Base-by-base conservation (phyloP, 2,329 filamentous ascomycete genomes). In the Chrysoporthe austroafricana region DNA sequence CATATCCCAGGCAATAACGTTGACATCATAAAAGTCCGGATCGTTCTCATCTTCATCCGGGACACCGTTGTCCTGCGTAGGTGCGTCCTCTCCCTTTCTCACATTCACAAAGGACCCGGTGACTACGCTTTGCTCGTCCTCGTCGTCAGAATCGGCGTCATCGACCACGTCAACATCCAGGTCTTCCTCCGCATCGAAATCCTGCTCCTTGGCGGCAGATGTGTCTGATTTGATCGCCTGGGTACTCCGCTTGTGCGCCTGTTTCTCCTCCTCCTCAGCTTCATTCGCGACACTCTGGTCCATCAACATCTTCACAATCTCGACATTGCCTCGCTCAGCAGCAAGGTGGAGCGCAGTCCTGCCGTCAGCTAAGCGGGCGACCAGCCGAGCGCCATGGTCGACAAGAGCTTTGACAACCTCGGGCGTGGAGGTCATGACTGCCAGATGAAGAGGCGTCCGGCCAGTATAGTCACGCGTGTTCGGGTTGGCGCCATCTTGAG, bases 301-400 rank as follows among this genome's bases (percentile, higher is more conserved):
- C 75, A 97, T 85, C 14, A 97, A 80, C 8, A 89, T 86, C 70
- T 85, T 89, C 71, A 96, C 84, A 70, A 96, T 94, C 21, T 90
- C 87, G 1, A 80, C 75, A 70, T 88, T 80, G 0, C 93, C 93
- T 32, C 90, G 85, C 57, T 88, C 85, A 21, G 92, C 91, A 21
- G 93, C 93, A 42, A 96, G 81, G 77, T 97, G 93, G n/a, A 97
- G 83, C 9, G 93, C 91, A 2, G 92, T 96, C 71, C 88, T 86
- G 3, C 93, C 93, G 76, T 96, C 93, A 0, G 91, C 91, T 50
- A 96, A 77, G 62, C 93, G 87, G 62, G 92, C 85, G 34, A 93
- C 86, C 34, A 97, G 79, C 18, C 92, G 87, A 44, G 92, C 90
- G 2, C 90, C 91, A 67, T 88, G 83, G 70, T 94, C 85, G 36